Evolutionary conservation across 2,329 filamentous ascomycete species (phyloP).

Genomic region (Stemphylium vesicarium): DNA sequence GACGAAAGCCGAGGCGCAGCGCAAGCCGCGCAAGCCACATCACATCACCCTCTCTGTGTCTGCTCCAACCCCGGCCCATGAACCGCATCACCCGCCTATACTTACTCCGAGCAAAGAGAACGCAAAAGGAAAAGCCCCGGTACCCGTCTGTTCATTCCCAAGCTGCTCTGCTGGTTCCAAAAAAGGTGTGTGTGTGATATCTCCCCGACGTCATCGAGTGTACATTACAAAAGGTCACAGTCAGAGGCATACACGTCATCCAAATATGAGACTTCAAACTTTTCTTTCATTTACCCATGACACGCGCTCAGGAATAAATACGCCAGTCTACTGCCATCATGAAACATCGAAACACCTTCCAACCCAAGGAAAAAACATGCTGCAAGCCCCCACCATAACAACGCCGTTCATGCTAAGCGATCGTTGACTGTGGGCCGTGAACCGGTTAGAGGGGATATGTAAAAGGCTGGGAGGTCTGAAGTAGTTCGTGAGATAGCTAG

Average conservation of each 20-base stretch:
- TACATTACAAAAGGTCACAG: neutral
- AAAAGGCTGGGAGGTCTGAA: constrained; percentile 23
- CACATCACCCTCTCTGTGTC: no score
- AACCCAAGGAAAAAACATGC: constrained; percentile 15
- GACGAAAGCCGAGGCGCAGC: neutral
- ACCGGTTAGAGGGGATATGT: constrained; percentile 8
- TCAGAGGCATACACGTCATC: neutral
- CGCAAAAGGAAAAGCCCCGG: no score
- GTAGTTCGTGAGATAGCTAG: constrained; percentile 35
- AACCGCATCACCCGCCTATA: no score
- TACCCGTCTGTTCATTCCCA: neutral
- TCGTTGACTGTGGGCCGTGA: constrained; percentile 12
- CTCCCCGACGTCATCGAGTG: neutral
- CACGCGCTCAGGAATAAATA: constrained; percentile 7
- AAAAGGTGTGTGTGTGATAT: no score
- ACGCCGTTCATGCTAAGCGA: constrained; percentile 28
- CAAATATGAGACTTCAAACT: constrained; percentile 14
- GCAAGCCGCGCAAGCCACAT: no score
- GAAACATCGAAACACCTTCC: constrained; percentile 5
- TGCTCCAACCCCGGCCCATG: no score
- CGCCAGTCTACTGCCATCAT: constrained; percentile 14
- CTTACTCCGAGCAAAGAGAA: no score
- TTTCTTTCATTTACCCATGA: constrained; percentile 14
- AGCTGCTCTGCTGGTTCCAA: neutral
- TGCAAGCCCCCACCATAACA: constrained; percentile 23